phyloP scores from a whole-genome alignment of 225 moss, liverwort and hornwort species.

The Climacium dendroides region DNA sequence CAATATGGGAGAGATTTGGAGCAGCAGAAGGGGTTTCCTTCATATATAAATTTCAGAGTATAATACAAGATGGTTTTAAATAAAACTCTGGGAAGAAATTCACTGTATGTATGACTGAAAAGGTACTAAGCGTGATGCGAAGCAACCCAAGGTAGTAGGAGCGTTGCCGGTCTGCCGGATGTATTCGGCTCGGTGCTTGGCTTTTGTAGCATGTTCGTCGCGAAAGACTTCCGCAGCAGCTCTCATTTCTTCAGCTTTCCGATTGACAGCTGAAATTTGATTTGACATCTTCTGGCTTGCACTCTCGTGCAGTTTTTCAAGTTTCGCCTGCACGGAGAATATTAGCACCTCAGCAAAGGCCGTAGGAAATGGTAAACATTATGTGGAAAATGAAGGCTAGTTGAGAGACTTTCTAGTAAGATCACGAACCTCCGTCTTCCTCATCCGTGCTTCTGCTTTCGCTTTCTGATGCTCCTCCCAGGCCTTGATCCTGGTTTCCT shows the following conservation, averaged over 20 bases:
- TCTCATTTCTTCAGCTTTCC: conserved; percentile 73
- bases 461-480: conserved; percentile 89
- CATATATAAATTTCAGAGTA: background rate
- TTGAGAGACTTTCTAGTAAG: background rate
- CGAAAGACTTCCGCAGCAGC: conserved; percentile 58
- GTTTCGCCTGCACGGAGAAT: conserved; percentile 47
- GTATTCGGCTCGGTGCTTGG: conserved; percentile 65
- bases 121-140: conserved; percentile 34
- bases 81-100: background rate
- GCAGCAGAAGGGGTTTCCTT: background rate
- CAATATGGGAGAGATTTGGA: background rate
- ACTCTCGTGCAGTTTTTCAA: conserved; percentile 61
- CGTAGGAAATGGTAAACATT: background rate
- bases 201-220: conserved; percentile 72
- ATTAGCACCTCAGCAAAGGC: background rate
- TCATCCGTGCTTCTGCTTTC: conserved; percentile 80
- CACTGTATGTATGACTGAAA: conserved; percentile 13
- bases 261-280: conserved; percentile 53
- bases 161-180: conserved; percentile 66
- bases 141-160: conserved; percentile 16
- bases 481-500: conserved; percentile 77
- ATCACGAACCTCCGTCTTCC: conserved; percentile 71
- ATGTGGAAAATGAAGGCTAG: background rate
- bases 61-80: background rate
- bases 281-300: conserved; percentile 70